Conservation (phyloP, 352 stramenopile genomes). For the Phytophthora megakarya region DNA sequence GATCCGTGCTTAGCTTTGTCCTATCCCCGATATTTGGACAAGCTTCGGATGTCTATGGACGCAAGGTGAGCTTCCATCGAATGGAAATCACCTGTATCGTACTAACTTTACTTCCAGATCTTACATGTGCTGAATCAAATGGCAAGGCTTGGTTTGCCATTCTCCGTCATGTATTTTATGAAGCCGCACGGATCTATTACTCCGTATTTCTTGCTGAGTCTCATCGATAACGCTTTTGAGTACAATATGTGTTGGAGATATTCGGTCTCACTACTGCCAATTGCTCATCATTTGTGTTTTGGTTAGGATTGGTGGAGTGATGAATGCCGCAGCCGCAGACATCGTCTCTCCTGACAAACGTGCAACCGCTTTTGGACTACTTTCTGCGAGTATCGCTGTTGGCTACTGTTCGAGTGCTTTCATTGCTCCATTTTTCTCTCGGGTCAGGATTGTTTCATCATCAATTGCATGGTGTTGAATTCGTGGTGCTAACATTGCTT, state of each 20-base stretch:
- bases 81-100: not conserved
- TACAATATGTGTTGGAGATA: slow-evolving; percentile 15
- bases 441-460: slow-evolving; percentile 33
- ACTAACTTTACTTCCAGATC: slow-evolving; percentile 2
- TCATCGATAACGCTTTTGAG: slow-evolving; percentile 61
- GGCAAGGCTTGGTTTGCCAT: slow-evolving; percentile 52
- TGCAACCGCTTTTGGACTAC: slow-evolving; percentile 54
- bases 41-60: slow-evolving; percentile 64
- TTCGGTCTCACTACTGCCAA: not conserved
- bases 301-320: slow-evolving; percentile 56
- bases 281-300: not conserved
- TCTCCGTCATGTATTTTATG: slow-evolving; percentile 69
- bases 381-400: slow-evolving; percentile 46
- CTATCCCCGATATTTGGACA: slow-evolving; percentile 66
- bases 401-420: slow-evolving; percentile 60
- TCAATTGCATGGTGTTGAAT: not conserved
- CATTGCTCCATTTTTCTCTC: slow-evolving; percentile 51
- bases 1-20: slow-evolving; percentile 59
- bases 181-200: slow-evolving; percentile 52
- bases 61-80: slow-evolving; percentile 66
- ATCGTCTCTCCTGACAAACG: slow-evolving; percentile 47
- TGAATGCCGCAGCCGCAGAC: slow-evolving; percentile 48
- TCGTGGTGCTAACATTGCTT: not conserved
- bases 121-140: slow-evolving; percentile 66
- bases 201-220: slow-evolving; percentile 57